These are phyloP conservation scores for Ophiostoma sp. DNA, from an alignment of 2,329 filamentous ascomycete species.

Conservation along the genomic window DNA sequence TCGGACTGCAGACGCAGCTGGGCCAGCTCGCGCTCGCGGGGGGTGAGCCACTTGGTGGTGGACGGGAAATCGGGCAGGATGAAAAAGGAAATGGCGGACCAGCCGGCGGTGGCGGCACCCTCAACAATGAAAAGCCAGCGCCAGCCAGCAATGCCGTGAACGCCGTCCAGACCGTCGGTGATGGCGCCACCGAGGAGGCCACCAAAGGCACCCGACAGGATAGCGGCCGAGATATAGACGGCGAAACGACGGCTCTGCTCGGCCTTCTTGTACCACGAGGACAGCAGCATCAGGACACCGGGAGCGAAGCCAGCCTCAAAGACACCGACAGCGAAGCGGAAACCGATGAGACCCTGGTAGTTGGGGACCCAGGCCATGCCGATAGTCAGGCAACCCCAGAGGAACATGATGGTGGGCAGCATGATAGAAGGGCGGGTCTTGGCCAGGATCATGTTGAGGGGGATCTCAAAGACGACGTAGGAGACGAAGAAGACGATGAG, in stretches of 20 bases:
- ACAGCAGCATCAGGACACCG: constrained; percentile 59
- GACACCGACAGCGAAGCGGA: constrained; percentile 52
- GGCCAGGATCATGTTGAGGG: constrained; percentile 44
- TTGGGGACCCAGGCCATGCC: constrained; percentile 43
- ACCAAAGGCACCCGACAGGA: constrained; percentile 64
- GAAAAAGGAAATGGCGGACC: constrained; percentile 56
- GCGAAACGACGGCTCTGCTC: constrained; percentile 41
- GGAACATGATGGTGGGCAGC: constrained; percentile 42
- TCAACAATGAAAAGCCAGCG: constrained; percentile 52
- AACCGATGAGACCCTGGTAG: constrained; percentile 37
- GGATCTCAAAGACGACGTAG: constrained; percentile 54
- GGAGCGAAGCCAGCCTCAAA: constrained; percentile 59
- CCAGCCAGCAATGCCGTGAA: constrained; percentile 48
- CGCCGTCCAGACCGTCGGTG: constrained; percentile 53
- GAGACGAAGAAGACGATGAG: constrained; percentile 64
- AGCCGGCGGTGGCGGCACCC: constrained; percentile 60
- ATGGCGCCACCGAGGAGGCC: constrained; percentile 61
- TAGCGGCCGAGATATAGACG: constrained; percentile 68
- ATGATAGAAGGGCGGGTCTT: constrained; percentile 43
- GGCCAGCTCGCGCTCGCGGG: constrained; percentile 61
- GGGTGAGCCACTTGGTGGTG: constrained; percentile 57
- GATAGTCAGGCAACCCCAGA: constrained; percentile 44
- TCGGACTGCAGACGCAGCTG: constrained; percentile 37
- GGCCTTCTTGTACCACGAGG: constrained; percentile 60
- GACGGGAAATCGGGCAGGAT: constrained; percentile 70